Evolutionary conservation across 805 yeast species (phyloP), one percentile per base, ranked within the genome.

Genomic region (Kazachstania taianensis): DNA sequence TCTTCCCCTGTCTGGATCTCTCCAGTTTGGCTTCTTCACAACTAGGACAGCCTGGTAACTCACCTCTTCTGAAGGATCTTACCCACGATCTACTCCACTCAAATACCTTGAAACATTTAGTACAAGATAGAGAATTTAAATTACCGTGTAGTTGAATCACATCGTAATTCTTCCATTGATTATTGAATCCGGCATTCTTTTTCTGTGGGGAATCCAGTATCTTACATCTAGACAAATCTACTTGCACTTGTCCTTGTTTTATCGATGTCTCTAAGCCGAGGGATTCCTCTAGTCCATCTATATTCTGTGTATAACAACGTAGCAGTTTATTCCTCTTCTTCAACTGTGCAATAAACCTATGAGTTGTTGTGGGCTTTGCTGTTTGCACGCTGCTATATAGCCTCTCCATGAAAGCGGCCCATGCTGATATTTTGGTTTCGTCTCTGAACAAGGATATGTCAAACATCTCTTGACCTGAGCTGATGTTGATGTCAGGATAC

Each of bases 111-210:
- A 67, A 69, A 56, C 97, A 87, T 35, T 67, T 65, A 2, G 87
- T 81, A 57, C 98, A 89, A 20, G 79, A 63, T 36, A 92, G 63
- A 28, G 69, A 66, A 48, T 83, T 82, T 35, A 89, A 63, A 57
- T 85, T 86, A 2, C 98, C 98, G 51, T 89, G 98, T 18, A 89
- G 63, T 55, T 86, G 96, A 7, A 89, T 81, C 17, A 85, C 94
- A 46, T 83, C 84, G 37, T 74, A 61, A 18, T 66, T 65, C 45
- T 72, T 76, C 82, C 89, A 79, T 28, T 51, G 57, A 20, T 46
- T 48, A 7, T 52, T 55, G 46, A 57, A 65, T n/a, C 59, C 35
- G n/a, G 27, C 19, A 38, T 23, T 32, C 32, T 12, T 50, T 43
- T 10, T 60, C 48, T 17, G 28, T 23, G 5, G 19, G 16, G 12